A percentile compares a stretch with the other conserved stretches of the same genome.
These are phyloP conservation scores for Sclerotinia minor DNA, from an alignment of 2,329 filamentous ascomycete genomes.

Conservation along the genomic window DNA sequence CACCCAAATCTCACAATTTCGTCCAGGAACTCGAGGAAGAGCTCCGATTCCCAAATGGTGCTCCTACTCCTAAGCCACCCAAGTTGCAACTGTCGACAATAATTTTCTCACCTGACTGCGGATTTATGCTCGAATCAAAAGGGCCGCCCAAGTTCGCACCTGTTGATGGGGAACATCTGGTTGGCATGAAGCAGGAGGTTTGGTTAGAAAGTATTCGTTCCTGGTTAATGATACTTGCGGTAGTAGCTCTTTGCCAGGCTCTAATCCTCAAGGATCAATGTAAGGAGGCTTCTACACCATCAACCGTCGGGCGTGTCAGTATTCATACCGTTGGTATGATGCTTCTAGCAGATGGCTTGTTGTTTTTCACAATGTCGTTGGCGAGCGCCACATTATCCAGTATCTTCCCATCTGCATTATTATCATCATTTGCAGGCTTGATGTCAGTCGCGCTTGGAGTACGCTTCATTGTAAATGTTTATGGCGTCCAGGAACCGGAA, in stretches of 20 bases:
- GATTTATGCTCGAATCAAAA: conserved; percentile 64
- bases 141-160: conserved; percentile 58
- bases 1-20: conserved; percentile 41
- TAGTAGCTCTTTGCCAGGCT: conserved; percentile 61
- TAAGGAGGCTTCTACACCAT: conserved; percentile 66
- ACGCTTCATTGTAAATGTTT: conserved; percentile 60
- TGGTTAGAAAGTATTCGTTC: conserved; percentile 57
- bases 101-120: conserved; percentile 68
- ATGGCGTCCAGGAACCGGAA: conserved; percentile 61
- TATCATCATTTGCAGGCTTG: conserved; percentile 54
- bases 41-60: conserved; percentile 60
- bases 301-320: conserved; percentile 65
- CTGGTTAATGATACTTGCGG: conserved; percentile 58
- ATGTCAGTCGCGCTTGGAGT: conserved; percentile 59
- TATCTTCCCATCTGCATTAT: conserved; percentile 57
- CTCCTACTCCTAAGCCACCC: conserved; percentile 54
- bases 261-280: conserved; percentile 64
- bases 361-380: conserved; percentile 56
- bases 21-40: conserved; percentile 62
- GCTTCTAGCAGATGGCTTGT: conserved; percentile 62
- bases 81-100: conserved; percentile 62
- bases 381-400: conserved; percentile 56
- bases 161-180: conserved; percentile 55
- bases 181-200: conserved; percentile 61
- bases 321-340: conserved; percentile 63